Conservation (phyloP, 495 filamentous ascomycete genomes). For the Penicillium lividum region DNA sequence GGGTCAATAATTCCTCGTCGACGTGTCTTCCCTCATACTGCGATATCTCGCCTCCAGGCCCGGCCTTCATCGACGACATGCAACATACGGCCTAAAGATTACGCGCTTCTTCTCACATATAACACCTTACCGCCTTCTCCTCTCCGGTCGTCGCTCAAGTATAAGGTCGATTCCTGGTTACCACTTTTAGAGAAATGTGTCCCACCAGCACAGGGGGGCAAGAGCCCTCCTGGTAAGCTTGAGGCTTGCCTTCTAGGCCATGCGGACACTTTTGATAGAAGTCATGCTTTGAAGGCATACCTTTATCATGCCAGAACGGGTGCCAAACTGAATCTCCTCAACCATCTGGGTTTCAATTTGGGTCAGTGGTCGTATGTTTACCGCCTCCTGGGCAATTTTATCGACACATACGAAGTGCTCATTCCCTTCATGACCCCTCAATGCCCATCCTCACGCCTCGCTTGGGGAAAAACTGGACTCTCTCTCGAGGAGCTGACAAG, state of each 20-base stretch:
- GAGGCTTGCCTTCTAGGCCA: conserved; percentile 15
- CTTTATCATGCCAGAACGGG: conserved; percentile 30
- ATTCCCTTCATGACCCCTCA: conserved; percentile 19
- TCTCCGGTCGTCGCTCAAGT: conserved; percentile 11
- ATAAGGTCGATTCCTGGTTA: conserved; percentile 40
- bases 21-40: conserved; percentile 12
- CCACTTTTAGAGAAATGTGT: conserved; percentile 46
- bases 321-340: conserved; percentile 36
- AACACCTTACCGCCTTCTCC: conserved; percentile 17
- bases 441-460: conserved; percentile 23
- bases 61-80: conserved; percentile 5
- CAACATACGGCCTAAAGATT: conserved; percentile 12
- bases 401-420: conserved; percentile 36
- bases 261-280: conserved; percentile 20
- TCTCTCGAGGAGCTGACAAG: conserved; percentile 38
- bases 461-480: conserved; percentile 23
- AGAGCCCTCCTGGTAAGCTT: conserved; percentile 14
- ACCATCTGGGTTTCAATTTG: conserved; percentile 43
- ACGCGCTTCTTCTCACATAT: conserved; percentile 15
- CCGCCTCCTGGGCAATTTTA: conserved; percentile 38
- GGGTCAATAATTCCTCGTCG: conserved; percentile 19
- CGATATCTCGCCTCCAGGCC: conserved; percentile 11
- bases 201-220: conserved; percentile 29
- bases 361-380: conserved; percentile 47
- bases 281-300: conserved; percentile 26